A percentile compares a stretch with the other conserved stretches of the same genome.
phyloP scores from a whole-genome alignment of 495 filamentous ascomycete species.

The Podospora anserina region DNA sequence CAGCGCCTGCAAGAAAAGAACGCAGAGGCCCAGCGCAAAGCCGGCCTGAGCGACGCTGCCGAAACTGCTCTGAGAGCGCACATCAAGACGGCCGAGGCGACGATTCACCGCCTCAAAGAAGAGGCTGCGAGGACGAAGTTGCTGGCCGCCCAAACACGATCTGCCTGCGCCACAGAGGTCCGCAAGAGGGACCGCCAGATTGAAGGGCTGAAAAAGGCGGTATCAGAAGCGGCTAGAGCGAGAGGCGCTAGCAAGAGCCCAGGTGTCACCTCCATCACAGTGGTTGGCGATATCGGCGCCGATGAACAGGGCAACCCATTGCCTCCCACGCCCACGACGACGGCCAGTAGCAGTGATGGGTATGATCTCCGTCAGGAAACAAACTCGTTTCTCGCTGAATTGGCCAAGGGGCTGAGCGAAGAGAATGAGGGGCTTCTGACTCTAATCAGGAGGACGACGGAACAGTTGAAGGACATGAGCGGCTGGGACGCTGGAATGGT shows the following conservation, averaged over 20 bases:
- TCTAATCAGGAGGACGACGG: conserved; percentile 66
- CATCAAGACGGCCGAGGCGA: conserved; percentile 66
- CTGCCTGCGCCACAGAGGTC: conserved; percentile 86
- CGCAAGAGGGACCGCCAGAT: conserved; percentile 88
- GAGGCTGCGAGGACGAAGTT: conserved; percentile 75
- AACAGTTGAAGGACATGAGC: conserved; percentile 73
- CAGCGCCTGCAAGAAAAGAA: conserved; percentile 62
- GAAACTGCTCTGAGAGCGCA: conserved; percentile 67
- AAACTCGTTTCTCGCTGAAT: conserved; percentile 82
- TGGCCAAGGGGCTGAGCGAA: conserved; percentile 84
- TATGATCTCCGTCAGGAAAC: conserved; percentile 84
- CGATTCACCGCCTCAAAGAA: conserved; percentile 67
- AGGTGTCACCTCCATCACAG: conserved; percentile 53
- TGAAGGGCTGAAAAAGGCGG: conserved; percentile 78
- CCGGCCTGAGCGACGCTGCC: conserved; percentile 69
- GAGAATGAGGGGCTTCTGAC: conserved; percentile 85
- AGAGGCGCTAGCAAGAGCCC: conserved; percentile 47
- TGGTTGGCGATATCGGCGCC: conserved; percentile 46
- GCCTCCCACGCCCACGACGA: conserved; percentile 51
- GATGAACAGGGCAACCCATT: conserved; percentile 39
- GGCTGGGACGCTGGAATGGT: conserved; percentile 51
- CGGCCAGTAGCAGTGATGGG: conserved; percentile 23
- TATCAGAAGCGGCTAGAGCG: conserved; percentile 48
- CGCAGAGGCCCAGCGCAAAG: conserved; percentile 68
- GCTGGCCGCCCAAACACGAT: conserved; percentile 73